phyloP scores from a whole-genome alignment of 2,329 filamentous ascomycete species.

The Neobulgaria alba region DNA sequence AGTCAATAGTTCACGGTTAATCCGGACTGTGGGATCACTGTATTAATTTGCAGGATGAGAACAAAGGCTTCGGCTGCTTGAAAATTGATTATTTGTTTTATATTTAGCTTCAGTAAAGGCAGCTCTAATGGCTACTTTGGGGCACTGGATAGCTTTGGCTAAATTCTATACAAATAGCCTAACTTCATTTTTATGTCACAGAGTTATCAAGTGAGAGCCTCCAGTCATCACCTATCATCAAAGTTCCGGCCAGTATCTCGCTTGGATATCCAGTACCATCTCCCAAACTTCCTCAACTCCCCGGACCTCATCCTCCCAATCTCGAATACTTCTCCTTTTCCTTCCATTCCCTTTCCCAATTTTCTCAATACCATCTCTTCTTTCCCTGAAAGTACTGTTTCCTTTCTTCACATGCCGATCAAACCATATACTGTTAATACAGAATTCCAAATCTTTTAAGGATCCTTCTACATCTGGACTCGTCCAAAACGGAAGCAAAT shows the following conservation, averaged over 20 bases:
- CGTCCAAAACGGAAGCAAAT: background rate
- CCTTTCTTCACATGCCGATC: background rate
- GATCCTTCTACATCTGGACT: background rate
- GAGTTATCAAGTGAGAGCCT: no score
- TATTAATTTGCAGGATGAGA: no score
- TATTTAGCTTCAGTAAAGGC: no score
- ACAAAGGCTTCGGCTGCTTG: no score
- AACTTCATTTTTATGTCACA: no score
- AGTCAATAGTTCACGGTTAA: no score
- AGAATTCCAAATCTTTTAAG: background rate
- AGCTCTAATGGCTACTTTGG: no score
- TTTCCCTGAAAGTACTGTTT: background rate
- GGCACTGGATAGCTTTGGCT: no score
- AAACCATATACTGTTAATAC: background rate
- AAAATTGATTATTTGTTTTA: no score
- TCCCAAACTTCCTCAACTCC: conserved; percentile 1
- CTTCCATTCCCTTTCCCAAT: background rate
- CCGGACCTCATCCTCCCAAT: conserved; percentile 1
- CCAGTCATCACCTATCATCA: no score
- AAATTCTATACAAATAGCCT: no score
- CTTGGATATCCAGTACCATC: conserved; percentile 4
- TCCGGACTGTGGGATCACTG: no score
- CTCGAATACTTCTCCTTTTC: background rate
- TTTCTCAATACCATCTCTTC: background rate
- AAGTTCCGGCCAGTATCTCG: conserved; percentile 1